Base-by-base conservation (phyloP, 2,329 filamentous ascomycete species). In the Scleromitrula shiraiana region DNA sequence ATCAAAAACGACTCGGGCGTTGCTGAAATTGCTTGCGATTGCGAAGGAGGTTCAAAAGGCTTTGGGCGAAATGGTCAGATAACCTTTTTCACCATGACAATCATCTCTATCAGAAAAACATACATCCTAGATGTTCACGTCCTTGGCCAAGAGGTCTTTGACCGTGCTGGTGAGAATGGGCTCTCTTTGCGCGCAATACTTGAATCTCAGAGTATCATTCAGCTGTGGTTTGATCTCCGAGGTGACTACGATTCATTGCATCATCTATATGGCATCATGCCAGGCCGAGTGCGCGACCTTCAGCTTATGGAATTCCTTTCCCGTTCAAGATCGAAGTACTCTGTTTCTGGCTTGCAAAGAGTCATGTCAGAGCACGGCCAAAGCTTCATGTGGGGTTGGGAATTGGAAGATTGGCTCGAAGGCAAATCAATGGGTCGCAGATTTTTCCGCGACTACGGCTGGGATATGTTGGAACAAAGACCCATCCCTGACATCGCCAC, bases 201-300 rank as follows among this genome's bases (percentile, higher is more conserved):
- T 6, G 41, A 43, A 7, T 43, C 22, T 0, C 19, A 33, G 5
- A 30, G 23, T 6, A 35, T 29, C 15, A 35, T 35, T 5, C 30
- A 43, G 10, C 27, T 43, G n/a, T 43, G 41, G 41, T 43, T 27
- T 27, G 41, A 43, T 19, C 20, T 43, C 4, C 41, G 41, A 12
- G 9, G n/a, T 17, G 41, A 43, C 23, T 43, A n/a, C 27, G 41
- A 43, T 35, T 22, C 41, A 2, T 6, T 35, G 2, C 33, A 17
- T 10, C 22, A 43, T 5, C n/a, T 17, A 14, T 35, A 17, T 35
- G 41, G 41, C 8, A 33, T 43, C 33, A n/a, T 17, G n/a, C 22
- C 32, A 1, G 41, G 41, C 4, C 33, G 33, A 2, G 29, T 35
- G 3, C 41, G 41, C 3, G 41, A 43, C 12, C 22, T 43, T 1